Base-by-base conservation (phyloP, 2,329 filamentous ascomycete genomes). In the Aspergillus flavus region DNA sequence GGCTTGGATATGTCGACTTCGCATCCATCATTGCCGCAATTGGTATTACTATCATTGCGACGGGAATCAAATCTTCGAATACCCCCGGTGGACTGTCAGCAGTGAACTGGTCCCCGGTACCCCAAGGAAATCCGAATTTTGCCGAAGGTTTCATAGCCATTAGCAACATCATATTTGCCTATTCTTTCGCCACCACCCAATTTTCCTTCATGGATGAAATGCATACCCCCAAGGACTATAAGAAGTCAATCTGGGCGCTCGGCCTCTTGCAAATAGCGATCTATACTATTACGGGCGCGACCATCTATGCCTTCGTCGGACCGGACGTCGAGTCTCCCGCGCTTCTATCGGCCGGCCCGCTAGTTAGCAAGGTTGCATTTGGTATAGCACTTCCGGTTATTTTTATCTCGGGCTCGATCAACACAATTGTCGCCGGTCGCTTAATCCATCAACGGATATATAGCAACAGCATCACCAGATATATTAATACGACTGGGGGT, bases 131-230 rank as follows among this genome's bases (percentile, higher is more conserved):
- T 19, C 61, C 59, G 21, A 64, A 74, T n/a, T 74, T 74, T 59
- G 59, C 64, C 41, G 58, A 71, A 1, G 69, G 55, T 9, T 70
- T 74, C 62, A 64, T 70, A 32, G 67, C 72, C 14, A 63, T 70
- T 26, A 66, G 66, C 56, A 73, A 74, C 50, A 72, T 75, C 14
- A 62, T 72, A 50, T 74, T 73, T 52, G 68, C 72, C 14, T 81
- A 80, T 69, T 76, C 75, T 41, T 80, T 80, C 66, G 75, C 76
- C 52, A 60, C 52, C 23, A 55, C 23, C 6, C 34, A 41, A 5
- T 28, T 43, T 0, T 43, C 58, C 12, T 60, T 60, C 34, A 59
- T 59, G 58, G 32, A 32, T 6, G 58, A 59, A 30, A 59, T 59
- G 58, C 58, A 59, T 26, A 60, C 58, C 4, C 58, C 58, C 2